Percentiles rank a stretch among this genome's conserved stretches.
Evolutionary conservation across 106 monocot species (phyloP).

Genomic region (Dioscorea dumetorum): DNA sequence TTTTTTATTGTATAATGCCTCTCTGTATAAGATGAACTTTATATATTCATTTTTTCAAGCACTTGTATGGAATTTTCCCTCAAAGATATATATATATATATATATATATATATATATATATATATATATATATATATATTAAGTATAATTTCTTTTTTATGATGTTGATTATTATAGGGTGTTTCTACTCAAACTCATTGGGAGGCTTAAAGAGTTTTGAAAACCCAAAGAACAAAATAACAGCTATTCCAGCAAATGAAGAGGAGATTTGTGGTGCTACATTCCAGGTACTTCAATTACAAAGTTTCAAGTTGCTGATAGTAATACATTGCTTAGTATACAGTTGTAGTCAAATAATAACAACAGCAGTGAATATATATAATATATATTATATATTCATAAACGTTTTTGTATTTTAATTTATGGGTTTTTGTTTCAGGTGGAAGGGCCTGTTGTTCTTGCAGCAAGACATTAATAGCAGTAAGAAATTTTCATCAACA

Average conservation of each 20-base stretch:
- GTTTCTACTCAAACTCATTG: conserved; percentile 67
- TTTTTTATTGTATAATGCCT: background rate
- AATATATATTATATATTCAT: no score
- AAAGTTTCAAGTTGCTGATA: no score
- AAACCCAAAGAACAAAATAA: conserved; percentile 89
- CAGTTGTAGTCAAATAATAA: background rate
- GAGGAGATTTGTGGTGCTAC: conserved; percentile 98
- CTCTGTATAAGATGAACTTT: no score
- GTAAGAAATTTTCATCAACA: no score
- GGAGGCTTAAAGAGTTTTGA: conserved; percentile 82
- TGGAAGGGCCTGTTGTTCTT: conserved; percentile 27
- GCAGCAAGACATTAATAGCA: conserved; percentile 16
- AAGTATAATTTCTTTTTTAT: no score
- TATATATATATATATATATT: no score
- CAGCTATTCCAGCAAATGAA: conserved; percentile 62
- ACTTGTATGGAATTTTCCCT: no score
- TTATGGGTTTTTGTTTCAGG: conserved; percentile 7
- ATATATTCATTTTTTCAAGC: no score
- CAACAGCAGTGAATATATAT: no score
- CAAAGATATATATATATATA: no score
- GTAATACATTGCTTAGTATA: no score
- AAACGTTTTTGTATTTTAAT: background rate
- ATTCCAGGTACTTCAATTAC: conserved; percentile 89
- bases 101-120: no score
- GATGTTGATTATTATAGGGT: conserved; percentile 32